Conservation (phyloP, 768 basidiomycete species). For the Lanmaoa rubissima region DNA sequence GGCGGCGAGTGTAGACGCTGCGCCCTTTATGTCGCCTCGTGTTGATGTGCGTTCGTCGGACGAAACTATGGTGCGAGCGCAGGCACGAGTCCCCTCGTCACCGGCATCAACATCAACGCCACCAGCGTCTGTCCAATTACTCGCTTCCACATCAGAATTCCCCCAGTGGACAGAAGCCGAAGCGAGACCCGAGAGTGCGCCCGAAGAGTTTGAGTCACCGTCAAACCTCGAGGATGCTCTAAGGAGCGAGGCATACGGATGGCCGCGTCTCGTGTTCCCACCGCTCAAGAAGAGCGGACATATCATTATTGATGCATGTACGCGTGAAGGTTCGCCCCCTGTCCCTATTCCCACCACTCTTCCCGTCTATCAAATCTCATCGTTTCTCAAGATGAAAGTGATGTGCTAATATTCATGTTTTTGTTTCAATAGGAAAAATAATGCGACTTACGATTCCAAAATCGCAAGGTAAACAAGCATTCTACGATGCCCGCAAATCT, state of each 20-base stretch:
- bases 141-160: slow-evolving; percentile 9
- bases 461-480: slow-evolving; percentile 93
- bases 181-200: background rate
- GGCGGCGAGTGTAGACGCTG: slow-evolving; percentile 16
- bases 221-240: slow-evolving; percentile 51
- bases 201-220: slow-evolving; percentile 17
- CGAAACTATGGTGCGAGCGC: slow-evolving; percentile 10
- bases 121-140: slow-evolving; percentile 6
- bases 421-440: slow-evolving; percentile 63
- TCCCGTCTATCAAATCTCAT: background rate
- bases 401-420: background rate
- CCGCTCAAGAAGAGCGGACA: slow-evolving; percentile 92
- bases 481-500: slow-evolving; percentile 92
- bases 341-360: slow-evolving; percentile 8
- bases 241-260: slow-evolving; percentile 73
- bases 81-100: slow-evolving; percentile 11
- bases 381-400: slow-evolving; percentile 6
- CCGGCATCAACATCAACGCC: slow-evolving; percentile 13
- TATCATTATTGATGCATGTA: slow-evolving; percentile 88
- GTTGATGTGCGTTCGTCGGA: slow-evolving; percentile 19
- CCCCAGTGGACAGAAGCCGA: background rate
- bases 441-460: slow-evolving; percentile 90
- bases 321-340: slow-evolving; percentile 59
- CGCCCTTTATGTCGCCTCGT: slow-evolving; percentile 25
- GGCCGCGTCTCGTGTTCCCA: slow-evolving; percentile 92